phyloP scores from a whole-genome alignment of 1,284 basidiomycete genomes.

The Cutaneotrichosporon sp. region DNA sequence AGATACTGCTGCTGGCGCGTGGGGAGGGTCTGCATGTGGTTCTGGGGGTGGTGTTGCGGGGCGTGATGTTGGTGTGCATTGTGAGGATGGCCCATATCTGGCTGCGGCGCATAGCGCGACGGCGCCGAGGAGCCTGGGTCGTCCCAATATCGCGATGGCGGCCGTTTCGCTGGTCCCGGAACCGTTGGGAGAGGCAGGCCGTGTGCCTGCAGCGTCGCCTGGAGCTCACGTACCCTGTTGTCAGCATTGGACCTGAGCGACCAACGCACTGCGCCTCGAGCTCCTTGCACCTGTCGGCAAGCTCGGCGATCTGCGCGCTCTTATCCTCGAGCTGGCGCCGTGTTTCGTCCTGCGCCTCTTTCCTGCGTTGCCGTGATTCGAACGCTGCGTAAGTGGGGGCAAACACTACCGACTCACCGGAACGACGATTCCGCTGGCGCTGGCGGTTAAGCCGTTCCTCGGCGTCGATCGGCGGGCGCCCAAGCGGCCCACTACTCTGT shows the following conservation, averaged over 20 bases:
- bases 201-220: conserved; percentile 3
- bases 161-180: not conserved
- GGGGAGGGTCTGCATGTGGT: not conserved
- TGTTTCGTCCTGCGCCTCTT: not conserved
- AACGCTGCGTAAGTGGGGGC: conserved; percentile 1
- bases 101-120: no score
- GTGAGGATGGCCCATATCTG: not conserved
- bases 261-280: conserved; percentile 5
- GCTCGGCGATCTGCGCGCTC: not conserved
- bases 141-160: not conserved
- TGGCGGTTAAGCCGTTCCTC: not conserved
- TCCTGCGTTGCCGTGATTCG: not conserved
- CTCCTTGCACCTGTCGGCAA: not conserved
- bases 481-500: not conserved
- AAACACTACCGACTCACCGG: not conserved
- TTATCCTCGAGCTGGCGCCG: not conserved
- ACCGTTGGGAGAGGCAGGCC: not conserved
- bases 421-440: not conserved
- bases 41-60: not conserved
- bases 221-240: conserved; percentile 1
- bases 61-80: not conserved
- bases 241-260: not conserved
- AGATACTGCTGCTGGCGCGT: no score
- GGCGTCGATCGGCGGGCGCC: not conserved
- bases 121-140: not conserved